Percentiles rank a stretch among this genome's conserved stretches.
These are phyloP conservation scores for Blastobotrys aristatus DNA, from an alignment of 1,139 yeast species.

Conservation along the genomic window DNA sequence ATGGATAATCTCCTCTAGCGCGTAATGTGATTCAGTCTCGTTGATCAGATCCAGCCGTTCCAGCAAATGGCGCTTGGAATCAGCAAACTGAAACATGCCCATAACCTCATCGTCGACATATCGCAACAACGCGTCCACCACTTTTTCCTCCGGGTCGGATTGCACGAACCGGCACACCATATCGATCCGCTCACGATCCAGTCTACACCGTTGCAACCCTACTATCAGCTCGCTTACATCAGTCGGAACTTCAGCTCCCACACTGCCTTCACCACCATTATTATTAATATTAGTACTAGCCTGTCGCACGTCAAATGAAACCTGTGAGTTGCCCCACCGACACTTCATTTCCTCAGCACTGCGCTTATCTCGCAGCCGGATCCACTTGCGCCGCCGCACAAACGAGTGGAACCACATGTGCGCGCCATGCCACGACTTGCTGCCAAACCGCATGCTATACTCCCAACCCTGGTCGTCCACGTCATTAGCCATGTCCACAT, in stretches of 20 bases:
- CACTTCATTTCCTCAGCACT: not conserved
- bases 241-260: not conserved
- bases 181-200: constrained; percentile 11
- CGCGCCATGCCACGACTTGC: constrained; percentile 37
- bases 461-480: constrained; percentile 80
- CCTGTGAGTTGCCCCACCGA: not conserved
- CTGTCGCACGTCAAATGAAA: not conserved
- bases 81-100: not conserved
- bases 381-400: constrained; percentile 41
- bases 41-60: not conserved
- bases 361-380: constrained; percentile 32
- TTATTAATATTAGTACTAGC: not conserved
- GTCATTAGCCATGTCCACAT: constrained; percentile 63
- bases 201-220: constrained; percentile 5
- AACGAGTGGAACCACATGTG: constrained; percentile 39
- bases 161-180: constrained; percentile 6
- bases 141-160: not conserved
- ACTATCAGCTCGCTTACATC: constrained; percentile 7
- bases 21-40: not conserved
- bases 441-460: constrained; percentile 44
- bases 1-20: constrained; percentile 2
- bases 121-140: not conserved
- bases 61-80: constrained; percentile 2
- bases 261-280: not conserved
- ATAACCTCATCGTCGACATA: not conserved